These are phyloP conservation scores for Hondaea fermentalgiana DNA, from an alignment of 108 stramenopile genomes.

Conservation along the genomic window DNA sequence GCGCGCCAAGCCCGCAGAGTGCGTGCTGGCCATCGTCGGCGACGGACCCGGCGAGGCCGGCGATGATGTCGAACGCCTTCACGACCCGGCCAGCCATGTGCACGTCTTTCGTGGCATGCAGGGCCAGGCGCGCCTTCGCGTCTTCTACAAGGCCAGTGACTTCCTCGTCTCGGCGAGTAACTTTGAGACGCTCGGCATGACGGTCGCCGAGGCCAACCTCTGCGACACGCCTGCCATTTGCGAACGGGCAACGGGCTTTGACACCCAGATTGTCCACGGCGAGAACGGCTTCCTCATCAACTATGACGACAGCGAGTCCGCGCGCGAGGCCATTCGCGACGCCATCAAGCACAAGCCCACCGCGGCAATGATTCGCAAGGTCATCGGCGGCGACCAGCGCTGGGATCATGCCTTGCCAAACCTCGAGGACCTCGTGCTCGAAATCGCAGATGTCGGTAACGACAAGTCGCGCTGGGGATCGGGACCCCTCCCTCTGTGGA, in stretches of 20 bases:
- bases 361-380: not conserved
- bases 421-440: not conserved
- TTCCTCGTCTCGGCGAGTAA: conserved; percentile 2
- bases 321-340: not conserved
- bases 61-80: not conserved
- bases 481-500: not conserved
- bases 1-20: not conserved
- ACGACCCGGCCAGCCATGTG: not conserved
- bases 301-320: not conserved
- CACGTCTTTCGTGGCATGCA: not conserved
- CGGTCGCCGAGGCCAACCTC: conserved; percentile 1
- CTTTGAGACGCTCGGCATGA: conserved; percentile 14
- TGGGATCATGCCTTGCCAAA: not conserved
- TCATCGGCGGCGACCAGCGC: not conserved
- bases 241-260: not conserved
- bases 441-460: not conserved
- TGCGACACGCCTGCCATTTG: not conserved
- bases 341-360: not conserved
- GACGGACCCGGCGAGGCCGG: conserved; percentile 11
- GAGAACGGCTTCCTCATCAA: conserved; percentile 16
- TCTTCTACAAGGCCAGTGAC: not conserved
- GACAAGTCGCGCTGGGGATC: not conserved
- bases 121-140: not conserved
- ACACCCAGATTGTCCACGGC: not conserved
- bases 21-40: conserved; percentile 8